Conservation (phyloP, 2,329 filamentous ascomycete species). For the Sclerotinia borealis region DNA sequence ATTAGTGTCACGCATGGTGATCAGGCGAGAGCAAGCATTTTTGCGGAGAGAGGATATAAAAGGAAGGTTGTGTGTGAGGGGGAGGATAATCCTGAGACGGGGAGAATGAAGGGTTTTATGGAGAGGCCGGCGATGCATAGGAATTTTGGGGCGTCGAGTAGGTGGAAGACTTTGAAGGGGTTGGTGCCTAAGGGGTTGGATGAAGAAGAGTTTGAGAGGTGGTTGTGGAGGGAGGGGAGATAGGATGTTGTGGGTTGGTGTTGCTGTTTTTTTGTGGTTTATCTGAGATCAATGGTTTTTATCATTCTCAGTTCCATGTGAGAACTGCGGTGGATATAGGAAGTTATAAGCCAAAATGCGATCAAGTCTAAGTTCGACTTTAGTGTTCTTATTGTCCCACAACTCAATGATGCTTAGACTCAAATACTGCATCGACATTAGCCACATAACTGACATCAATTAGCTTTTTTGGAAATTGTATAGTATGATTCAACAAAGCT, state of each 20-base stretch:
- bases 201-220: conserved; percentile 12
- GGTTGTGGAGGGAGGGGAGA: conserved; percentile 14
- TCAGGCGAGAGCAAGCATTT: conserved; percentile 37
- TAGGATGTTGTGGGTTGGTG: not conserved
- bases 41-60: conserved; percentile 35
- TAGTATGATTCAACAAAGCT: too few relatives aligned
- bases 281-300: too few relatives aligned
- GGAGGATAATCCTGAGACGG: conserved; percentile 34
- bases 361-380: too few relatives aligned
- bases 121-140: conserved; percentile 1
- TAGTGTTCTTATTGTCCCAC: too few relatives aligned
- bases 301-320: too few relatives aligned
- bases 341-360: too few relatives aligned
- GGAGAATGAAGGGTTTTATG: conserved; percentile 15
- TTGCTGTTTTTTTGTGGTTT: not conserved
- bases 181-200: conserved; percentile 9
- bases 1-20: conserved; percentile 38
- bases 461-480: too few relatives aligned
- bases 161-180: conserved; percentile 7
- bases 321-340: too few relatives aligned
- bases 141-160: conserved; percentile 9
- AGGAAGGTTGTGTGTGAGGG: conserved; percentile 34
- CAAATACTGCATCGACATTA: too few relatives aligned
- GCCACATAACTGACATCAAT: too few relatives aligned
- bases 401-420: too few relatives aligned